phyloP scores from a whole-genome alignment of 306 rosid species.

The Echinosophora koreensis region DNA sequence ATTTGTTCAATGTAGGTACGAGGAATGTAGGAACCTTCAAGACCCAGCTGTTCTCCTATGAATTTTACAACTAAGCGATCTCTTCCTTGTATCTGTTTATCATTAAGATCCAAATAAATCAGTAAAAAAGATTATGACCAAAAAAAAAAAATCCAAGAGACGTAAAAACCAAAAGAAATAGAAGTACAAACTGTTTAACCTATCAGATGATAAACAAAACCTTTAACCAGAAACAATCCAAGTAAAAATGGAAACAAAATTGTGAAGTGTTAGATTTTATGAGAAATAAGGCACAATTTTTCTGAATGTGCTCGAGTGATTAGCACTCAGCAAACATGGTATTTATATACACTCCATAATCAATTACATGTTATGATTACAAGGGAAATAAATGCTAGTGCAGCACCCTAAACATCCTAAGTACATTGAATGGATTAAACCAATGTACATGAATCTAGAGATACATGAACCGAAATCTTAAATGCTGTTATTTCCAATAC shows the following conservation, averaged over 20 bases:
- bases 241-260: conserved; percentile 13
- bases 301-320: too few species aligned
- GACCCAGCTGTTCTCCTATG: conserved; percentile 84
- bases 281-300: too few species aligned
- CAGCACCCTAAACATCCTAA: too few species aligned
- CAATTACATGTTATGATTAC: too few species aligned
- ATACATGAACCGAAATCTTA: too few species aligned
- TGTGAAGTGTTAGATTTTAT: too few species aligned
- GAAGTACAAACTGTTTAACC: conserved; percentile 25
- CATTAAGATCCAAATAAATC: conserved; percentile 35
- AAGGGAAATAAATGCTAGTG: too few species aligned
- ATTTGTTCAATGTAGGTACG: conserved; percentile 98
- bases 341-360: too few species aligned
- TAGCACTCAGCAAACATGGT: too few species aligned
- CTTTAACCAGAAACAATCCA: conserved; percentile 15
- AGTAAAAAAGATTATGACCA: conserved; percentile 17
- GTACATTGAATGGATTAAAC: too few species aligned
- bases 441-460: too few species aligned
- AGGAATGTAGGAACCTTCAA: conserved; percentile 94
- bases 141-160: conserved; percentile 30
- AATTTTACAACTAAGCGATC: conserved; percentile 75
- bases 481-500: too few species aligned
- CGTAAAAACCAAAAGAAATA: not conserved
- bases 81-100: conserved; percentile 89
- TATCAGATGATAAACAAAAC: conserved; percentile 25